Evolutionary conservation across 257 asterid species (phyloP).

Genomic region (Jasminum sambac): DNA sequence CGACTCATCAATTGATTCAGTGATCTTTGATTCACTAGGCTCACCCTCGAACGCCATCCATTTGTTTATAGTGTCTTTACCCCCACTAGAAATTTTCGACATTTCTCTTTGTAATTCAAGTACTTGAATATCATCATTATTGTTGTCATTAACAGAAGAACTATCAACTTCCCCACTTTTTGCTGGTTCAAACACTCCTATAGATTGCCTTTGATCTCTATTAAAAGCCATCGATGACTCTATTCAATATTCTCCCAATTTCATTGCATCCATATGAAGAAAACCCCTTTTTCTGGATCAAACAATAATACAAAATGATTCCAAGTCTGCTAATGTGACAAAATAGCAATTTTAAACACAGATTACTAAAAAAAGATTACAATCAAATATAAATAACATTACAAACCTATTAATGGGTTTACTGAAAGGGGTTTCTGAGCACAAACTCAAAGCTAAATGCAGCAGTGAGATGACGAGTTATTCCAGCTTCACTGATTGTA

Average conservation of each 20-base stretch:
- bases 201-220: conserved; percentile 29
- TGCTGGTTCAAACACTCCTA: conserved; percentile 61
- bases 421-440: neutral
- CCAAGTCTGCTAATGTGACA: neutral
- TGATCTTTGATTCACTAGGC: conserved; percentile 18
- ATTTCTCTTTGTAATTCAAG: conserved; percentile 33
- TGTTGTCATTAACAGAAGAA: conserved; percentile 24
- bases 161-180: conserved; percentile 22
- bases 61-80: conserved; percentile 27
- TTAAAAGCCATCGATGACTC: conserved; percentile 32
- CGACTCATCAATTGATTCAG: conserved; percentile 26
- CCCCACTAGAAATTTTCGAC: conserved; percentile 20
- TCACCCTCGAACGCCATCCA: conserved; percentile 76
- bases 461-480: neutral
- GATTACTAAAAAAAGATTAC: neutral
- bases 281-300: conserved; percentile 16
- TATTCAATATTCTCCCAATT: conserved; percentile 35
- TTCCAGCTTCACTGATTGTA: conserved; percentile 2
- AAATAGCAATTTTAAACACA: neutral
- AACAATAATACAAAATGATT: neutral
- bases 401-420: neutral
- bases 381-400: neutral
- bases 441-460: conserved; percentile 9
- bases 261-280: conserved; percentile 23
- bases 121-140: conserved; percentile 33